Base-by-base conservation (phyloP, 1,139 yeast species). In the Pichia norvegensis region DNA sequence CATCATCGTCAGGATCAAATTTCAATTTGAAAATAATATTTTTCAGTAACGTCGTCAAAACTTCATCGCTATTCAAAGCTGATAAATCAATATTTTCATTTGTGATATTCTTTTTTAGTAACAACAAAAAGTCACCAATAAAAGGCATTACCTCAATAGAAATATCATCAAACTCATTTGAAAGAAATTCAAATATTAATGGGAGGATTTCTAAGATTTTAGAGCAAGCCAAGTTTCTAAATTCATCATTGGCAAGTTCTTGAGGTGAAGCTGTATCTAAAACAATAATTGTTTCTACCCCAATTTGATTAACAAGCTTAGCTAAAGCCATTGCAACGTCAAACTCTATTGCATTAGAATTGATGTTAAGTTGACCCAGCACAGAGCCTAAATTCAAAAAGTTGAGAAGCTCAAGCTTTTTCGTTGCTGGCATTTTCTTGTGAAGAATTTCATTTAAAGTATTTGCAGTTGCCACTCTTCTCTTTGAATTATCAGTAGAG, bases 391-490 rank as follows among this genome's bases (percentile, higher is more conserved):
- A 68, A 58, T 85, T 79, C 45, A 90, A 69, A 57, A 87, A 67
- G 31, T 76, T 70, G 50, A 94, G 69, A 40, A 94, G 73, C 59
- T 88, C 86, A 46, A 90, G 67, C 64, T 94, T 94, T 61, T 84
- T 86, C n/a, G 73, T 69, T 0, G 95, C 83, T 54, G 83, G 78
- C 99, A 94, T 94, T 60, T 94, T 94, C 62, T 94, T 94, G 54
- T 87, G 75, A 44, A 92, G 73, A 43, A 92, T 84, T 58, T 88
- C 97, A 43, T 78, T 73, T 44, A 94, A 71, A 11, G 96, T 81
- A 46, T 74, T 75, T 46, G 94, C 81, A 40, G 95, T 81, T 17
- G 78, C 71, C 41, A 76, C 70, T 52, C 84, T 75, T 19, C 59
- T 60, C 29, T 53, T 55, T 35, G 45, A 17, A 22, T 75, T 69